Evolutionary conservation across 2,329 filamentous ascomycete genomes (phyloP).

Genomic region (Fusarium torreyae): DNA sequence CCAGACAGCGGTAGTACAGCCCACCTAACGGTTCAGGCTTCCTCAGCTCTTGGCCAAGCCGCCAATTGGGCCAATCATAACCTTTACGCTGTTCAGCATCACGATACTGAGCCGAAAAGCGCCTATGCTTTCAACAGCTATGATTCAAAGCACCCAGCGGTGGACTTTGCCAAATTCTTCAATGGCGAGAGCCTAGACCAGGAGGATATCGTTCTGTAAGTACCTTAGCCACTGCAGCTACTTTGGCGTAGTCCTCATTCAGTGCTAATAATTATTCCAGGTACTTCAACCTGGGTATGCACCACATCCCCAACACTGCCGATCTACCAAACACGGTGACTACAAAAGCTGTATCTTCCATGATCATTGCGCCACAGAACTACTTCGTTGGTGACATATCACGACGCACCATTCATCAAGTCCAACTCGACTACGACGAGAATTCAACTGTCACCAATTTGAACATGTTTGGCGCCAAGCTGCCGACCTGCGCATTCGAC

Average conservation of each 20-base stretch:
- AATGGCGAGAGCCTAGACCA: constrained; percentile 29
- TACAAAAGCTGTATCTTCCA: constrained; percentile 32
- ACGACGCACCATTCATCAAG: constrained; percentile 29
- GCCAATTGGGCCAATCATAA: constrained; percentile 66
- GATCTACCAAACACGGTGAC: constrained; percentile 35
- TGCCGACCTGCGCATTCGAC: constrained; percentile 30
- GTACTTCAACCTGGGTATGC: constrained; percentile 40
- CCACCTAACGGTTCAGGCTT: constrained; percentile 65
- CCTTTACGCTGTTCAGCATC: constrained; percentile 64
- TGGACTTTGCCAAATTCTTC: constrained; percentile 32
- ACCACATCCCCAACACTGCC: constrained; percentile 36
- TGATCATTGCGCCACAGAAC: constrained; percentile 34
- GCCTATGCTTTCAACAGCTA: constrained; percentile 63
- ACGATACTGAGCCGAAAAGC: constrained; percentile 66
- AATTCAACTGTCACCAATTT: constrained; percentile 14
- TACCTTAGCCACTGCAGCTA: not conserved
- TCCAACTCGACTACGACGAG: constrained; percentile 25
- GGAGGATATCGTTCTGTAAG: constrained; percentile 38
- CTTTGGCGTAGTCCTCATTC: rapidly evolving
- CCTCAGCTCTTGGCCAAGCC: constrained; percentile 61
- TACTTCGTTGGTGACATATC: constrained; percentile 30
- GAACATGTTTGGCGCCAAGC: constrained; percentile 32
- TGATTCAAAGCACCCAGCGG: constrained; percentile 60
- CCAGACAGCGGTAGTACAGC: constrained; percentile 35
- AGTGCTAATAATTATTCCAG: not conserved